A percentile compares a stretch with the other conserved stretches of the same genome.
phyloP scores from a whole-genome alignment of 1,284 basidiomycete genomes.

The Marasmius oreades region DNA sequence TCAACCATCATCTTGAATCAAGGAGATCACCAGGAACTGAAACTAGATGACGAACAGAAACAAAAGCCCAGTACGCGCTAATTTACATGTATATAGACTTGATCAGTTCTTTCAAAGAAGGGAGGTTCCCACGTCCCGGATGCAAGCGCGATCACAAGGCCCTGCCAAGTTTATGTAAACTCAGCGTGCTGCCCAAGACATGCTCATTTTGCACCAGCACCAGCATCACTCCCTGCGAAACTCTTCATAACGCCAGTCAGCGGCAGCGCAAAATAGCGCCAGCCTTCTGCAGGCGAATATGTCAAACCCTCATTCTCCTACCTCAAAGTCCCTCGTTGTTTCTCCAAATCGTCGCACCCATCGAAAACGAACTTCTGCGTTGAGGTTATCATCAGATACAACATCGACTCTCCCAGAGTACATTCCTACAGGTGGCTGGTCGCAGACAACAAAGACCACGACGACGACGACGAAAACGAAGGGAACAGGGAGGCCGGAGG shows the following conservation, averaged over 20 bases:
- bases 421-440: constrained; percentile 30
- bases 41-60: too few species aligned
- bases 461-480: neutral
- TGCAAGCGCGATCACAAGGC: too few species aligned
- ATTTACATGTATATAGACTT: too few species aligned
- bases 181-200: neutral
- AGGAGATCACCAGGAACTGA: too few species aligned
- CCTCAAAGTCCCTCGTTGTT: constrained; percentile 9
- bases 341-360: constrained; percentile 35
- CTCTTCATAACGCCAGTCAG: neutral
- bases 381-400: constrained; percentile 66
- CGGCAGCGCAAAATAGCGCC: neutral
- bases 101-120: too few species aligned
- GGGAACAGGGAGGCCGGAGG: neutral
- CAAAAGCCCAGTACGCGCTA: too few species aligned
- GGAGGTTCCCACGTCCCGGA: too few species aligned
- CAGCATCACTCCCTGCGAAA: too few species aligned
- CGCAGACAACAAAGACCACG: constrained; percentile 10
- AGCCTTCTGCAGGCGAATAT: neutral
- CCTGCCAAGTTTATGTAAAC: too few species aligned
- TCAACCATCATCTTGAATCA: too few species aligned
- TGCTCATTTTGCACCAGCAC: neutral
- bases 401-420: constrained; percentile 67
- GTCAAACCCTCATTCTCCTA: neutral
- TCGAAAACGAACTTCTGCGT: constrained; percentile 52